Base-by-base conservation (phyloP, 495 filamentous ascomycete genomes). In the Aspergillus kassunensis region DNA sequence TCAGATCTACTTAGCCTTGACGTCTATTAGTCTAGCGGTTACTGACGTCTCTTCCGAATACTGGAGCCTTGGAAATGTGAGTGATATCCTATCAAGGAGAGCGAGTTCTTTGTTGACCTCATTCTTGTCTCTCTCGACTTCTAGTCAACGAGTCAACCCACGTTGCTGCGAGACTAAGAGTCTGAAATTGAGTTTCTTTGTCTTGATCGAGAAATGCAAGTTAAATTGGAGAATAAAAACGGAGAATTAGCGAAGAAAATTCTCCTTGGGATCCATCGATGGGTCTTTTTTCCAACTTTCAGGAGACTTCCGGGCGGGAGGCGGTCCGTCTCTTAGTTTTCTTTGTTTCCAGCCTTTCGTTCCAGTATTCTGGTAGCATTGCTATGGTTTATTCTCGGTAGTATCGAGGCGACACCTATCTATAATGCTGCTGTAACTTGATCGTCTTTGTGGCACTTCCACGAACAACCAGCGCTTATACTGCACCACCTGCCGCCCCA, bases 271-370 rank as follows among this genome's bases (percentile, higher is more conserved):
- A 37, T 50, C 53, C 53, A 50, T n/a, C 40, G 37, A 40, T 40
- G 37, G 37, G 37, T 40, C 37, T 40, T 21, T 40, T 40, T 40
- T 21, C 39, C 21, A 42, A 27, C 39, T 25, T 27, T 25, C 19
- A 55, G 57, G 50, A 56, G 53, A 62, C 53, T 59, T 59, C 51
- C 60, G 56, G 60, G 60, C 56, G 60, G 60, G 60, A 59, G 35
- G 53, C 60, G 60, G 60, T 46, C 60, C 56, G 56, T 41, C 53
- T 51, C 16, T 46, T 33, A 46, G 30, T 46, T 19, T 37, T 31
- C 40, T 54, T 54, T 44, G 37, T 55, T 44, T 54, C 55, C 7
- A n/a, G 9, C 4, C 12, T 33, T 33, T 33, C 53, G 20, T 40
- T 40, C 37, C 20, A 21, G 16, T 21, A 40, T 46, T 49, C 40